A percentile compares a stretch with the other conserved stretches of the same genome.
Evolutionary conservation across 164 flowering plant species (phyloP).

Genomic region (Cinnamomum micranthum): DNA sequence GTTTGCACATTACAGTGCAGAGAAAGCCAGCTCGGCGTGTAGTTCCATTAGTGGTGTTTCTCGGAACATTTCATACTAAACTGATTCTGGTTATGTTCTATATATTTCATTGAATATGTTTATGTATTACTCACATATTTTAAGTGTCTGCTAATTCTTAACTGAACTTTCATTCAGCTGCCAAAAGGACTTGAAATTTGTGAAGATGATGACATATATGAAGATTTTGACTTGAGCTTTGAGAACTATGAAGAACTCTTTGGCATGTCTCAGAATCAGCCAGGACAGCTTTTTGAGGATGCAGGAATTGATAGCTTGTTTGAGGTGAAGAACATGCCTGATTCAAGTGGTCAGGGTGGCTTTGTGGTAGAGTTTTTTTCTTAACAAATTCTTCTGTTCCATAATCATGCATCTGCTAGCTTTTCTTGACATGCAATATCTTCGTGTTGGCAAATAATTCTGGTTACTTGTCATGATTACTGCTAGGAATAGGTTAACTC

Average conservation of each 20-base stretch:
- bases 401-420: conserved; percentile 1
- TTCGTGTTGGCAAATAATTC: background rate
- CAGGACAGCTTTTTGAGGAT: conserved; percentile 64
- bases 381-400: background rate
- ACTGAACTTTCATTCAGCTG: conserved; percentile 34
- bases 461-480: background rate
- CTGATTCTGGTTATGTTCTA: background rate
- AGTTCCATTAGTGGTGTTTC: background rate
- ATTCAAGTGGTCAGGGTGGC: conserved; percentile 48
- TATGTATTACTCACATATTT: background rate
- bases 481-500: background rate
- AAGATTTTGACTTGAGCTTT: conserved; percentile 62
- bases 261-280: conserved; percentile 51
- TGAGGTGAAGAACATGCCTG: conserved; percentile 49
- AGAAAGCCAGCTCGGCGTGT: background rate
- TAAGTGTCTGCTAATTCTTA: background rate
- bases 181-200: conserved; percentile 35
- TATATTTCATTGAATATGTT: background rate
- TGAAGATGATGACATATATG: conserved; percentile 56
- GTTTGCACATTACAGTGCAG: background rate
- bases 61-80: background rate
- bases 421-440: background rate
- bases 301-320: conserved; percentile 78
- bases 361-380: conserved; percentile 46
- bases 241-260: conserved; percentile 91